These are phyloP conservation scores for Mariannaea elegans DNA, from an alignment of 2,329 filamentous ascomycete genomes.

Conservation along the genomic window DNA sequence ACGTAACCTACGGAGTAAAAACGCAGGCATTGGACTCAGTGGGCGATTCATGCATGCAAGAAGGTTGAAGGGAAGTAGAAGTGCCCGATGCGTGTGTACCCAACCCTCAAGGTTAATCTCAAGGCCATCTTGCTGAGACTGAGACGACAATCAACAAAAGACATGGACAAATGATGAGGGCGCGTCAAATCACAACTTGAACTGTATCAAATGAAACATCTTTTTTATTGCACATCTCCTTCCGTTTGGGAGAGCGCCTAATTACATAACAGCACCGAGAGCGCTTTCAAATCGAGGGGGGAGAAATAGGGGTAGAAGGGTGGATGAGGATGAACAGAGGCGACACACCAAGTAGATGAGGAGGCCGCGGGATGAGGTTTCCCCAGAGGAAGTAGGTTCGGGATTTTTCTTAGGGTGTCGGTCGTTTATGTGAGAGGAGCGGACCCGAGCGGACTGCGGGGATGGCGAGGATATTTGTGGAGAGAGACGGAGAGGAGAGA, in stretches of 20 bases:
- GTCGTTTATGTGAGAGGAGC: conserved; percentile 18
- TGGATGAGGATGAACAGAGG: conserved; percentile 6
- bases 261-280: conserved; percentile 41
- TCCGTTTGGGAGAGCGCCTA: conserved; percentile 35
- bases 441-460: conserved; percentile 14
- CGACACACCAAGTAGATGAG: conserved; percentile 3
- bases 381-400: conserved; percentile 5
- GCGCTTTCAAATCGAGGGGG: conserved; percentile 39
- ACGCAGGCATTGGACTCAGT: conserved; percentile 25
- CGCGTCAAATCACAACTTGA: not conserved
- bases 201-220: conserved; percentile 30
- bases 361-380: conserved; percentile 3
- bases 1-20: conserved; percentile 9
- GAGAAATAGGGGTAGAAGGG: not conserved
- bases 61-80: conserved; percentile 26
- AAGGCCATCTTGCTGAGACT: too few relatives aligned
- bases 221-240: conserved; percentile 36
- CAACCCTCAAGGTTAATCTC: too few relatives aligned
- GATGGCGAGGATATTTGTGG: conserved; percentile 5
- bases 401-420: conserved; percentile 12
- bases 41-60: conserved; percentile 26
- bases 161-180: too few relatives aligned
- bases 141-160: not conserved
- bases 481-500: conserved; percentile 3
- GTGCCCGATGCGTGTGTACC: conserved; percentile 35